These are phyloP conservation scores for Fagus crenata DNA, from an alignment of 306 rosid genomes.

Conservation along the genomic window DNA sequence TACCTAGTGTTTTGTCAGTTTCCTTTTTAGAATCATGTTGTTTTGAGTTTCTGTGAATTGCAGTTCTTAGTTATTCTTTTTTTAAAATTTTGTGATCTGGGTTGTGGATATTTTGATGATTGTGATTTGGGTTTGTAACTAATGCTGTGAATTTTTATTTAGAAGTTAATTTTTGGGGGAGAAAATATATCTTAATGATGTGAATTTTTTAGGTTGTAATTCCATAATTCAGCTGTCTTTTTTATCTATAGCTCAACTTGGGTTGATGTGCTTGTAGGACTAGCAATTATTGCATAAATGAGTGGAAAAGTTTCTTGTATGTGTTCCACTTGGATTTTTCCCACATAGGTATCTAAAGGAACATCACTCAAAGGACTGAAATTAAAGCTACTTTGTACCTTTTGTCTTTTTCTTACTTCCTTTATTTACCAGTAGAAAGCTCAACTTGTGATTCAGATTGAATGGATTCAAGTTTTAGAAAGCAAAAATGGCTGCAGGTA, in stretches of 20 bases:
- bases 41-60: not conserved
- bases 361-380: not conserved
- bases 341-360: too few species aligned
- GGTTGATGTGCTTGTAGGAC: slow-evolving; percentile 7
- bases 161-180: not conserved
- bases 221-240: not conserved
- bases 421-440: not conserved
- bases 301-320: slow-evolving; percentile 8
- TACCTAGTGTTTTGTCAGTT: not conserved
- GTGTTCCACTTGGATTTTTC: not conserved
- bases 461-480: slow-evolving; percentile 38
- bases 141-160: not conserved
- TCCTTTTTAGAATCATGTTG: not conserved
- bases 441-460: slow-evolving; percentile 12
- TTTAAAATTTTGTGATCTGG: slow-evolving; percentile 19
- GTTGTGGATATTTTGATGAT: slow-evolving; percentile 17
- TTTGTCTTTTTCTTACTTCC: not conserved
- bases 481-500: slow-evolving; percentile 50
- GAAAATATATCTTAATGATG: not conserved
- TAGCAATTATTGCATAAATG: not conserved
- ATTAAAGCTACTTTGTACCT: not conserved
- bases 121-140: not conserved
- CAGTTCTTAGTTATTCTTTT: not conserved
- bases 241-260: slow-evolving; percentile 18
- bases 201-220: not conserved